Base-by-base conservation (phyloP, 2,329 filamentous ascomycete species). In the Cyphellophora europaea region DNA sequence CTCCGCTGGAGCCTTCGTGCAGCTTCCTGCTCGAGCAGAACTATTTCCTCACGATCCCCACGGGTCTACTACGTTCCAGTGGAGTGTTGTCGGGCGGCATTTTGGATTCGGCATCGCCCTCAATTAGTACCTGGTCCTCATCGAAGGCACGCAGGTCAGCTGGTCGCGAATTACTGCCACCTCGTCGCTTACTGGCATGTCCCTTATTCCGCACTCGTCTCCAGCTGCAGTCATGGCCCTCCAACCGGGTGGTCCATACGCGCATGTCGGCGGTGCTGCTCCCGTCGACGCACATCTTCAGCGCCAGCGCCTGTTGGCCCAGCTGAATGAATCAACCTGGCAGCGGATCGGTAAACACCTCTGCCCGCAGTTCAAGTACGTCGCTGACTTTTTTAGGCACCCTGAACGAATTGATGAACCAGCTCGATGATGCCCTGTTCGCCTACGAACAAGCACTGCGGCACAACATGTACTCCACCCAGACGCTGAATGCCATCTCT, bases 401-500 rank as follows among this genome's bases (percentile, higher is more conserved):
- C 51, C 72, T 93, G 43, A 83, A 85, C 14, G 89, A 98, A 65
- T 66, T 91, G 50, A 76, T 95, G 65, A 84, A 85, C 47, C 84
- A 91, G 52, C 70, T 84, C 28, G 89, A 96, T 42, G 85, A 89
- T 54, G 89, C 89, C 33, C 84, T 91, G 68, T 71, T 77, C 47
- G 84, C 88, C 29, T 98, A 95, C 59, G 87, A 96, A 59, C 81
- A 84, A 56, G 91, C 88, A 27, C 71, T 96, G 42, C 74, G 77
- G 48, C 84, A 88, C 57, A 96, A 96, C 55, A 75, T 78, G 30
- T 85, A 84, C 66, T 96, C 89, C 12, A 81, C 91, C 32, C 75
- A 78, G 1, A 91, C 91, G 18, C 89, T 96, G 84, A 93, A 87
- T 50, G 84, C 87, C 42, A 94, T 96, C 47, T 91, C 88, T 40